Percentiles rank a stretch among this genome's conserved stretches.
Evolutionary conservation across 495 filamentous ascomycete species (phyloP).

Genomic region (Pyronema domesticum): DNA sequence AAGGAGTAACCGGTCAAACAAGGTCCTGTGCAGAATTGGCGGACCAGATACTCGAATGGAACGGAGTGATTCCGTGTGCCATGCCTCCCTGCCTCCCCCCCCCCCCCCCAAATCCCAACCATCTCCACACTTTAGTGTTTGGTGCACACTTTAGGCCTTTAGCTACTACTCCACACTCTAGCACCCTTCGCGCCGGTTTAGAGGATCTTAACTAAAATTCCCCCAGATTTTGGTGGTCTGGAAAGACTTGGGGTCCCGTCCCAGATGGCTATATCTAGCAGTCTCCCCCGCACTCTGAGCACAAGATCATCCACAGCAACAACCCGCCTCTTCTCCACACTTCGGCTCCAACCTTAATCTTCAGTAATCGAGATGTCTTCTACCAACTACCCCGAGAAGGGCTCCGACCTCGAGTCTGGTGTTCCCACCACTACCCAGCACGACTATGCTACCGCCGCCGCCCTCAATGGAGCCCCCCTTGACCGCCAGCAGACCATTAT

Average conservation of each 20-base stretch:
- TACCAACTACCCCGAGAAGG: conserved; percentile 2
- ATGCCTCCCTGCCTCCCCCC: not conserved
- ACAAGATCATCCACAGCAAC: not conserved
- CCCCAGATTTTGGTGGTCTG: not conserved
- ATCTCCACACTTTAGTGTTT: conserved; percentile 3
- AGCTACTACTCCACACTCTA: no score
- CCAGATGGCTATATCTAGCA: not conserved
- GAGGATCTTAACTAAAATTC: not conserved
- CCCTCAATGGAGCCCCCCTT: conserved; percentile 28
- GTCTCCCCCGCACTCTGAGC: not conserved
- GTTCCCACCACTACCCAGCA: not conserved
- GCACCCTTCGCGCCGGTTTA: not conserved
- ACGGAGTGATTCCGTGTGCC: not conserved
- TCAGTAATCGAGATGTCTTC: not conserved
- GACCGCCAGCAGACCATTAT: conserved; percentile 40
- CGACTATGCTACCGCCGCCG: not conserved
- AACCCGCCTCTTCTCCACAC: not conserved
- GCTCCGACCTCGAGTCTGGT: conserved; percentile 1
- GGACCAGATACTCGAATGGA: no score
- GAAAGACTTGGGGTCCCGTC: not conserved
- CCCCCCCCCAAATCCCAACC: not conserved
- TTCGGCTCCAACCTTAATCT: not conserved
- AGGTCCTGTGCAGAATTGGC: no score
- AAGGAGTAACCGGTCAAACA: no score
- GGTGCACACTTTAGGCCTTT: not conserved